Percentiles rank a stretch among this genome's conserved stretches.
phyloP scores from a whole-genome alignment of 805 yeast genomes.

The Kluyveromyces dobzhanskii region DNA sequence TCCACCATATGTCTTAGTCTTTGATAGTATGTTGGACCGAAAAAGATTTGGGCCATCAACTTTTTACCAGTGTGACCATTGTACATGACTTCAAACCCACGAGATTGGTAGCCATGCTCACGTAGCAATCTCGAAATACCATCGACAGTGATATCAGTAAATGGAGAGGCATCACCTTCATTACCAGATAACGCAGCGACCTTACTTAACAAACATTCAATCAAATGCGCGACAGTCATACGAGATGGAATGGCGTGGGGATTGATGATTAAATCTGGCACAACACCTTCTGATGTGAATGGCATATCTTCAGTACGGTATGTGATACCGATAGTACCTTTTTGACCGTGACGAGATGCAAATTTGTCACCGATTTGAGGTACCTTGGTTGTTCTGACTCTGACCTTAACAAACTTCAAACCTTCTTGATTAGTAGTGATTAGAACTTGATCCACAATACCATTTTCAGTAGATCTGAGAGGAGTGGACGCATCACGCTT shows the following conservation, averaged over 20 bases:
- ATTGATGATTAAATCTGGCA: constrained; percentile 94
- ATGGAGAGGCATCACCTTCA: constrained; percentile 99
- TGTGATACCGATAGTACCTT: constrained; percentile 99
- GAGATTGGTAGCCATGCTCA: constrained; percentile 93
- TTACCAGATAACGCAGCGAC: constrained; percentile 91
- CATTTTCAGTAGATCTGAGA: constrained; percentile 90
- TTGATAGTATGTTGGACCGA: constrained; percentile 99
- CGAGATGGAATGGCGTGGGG: constrained; percentile 99
- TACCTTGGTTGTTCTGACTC: constrained; percentile 97
- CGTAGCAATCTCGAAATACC: constrained; percentile 87
- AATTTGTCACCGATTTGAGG: constrained; percentile 99
- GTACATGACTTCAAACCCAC: constrained; percentile 98
- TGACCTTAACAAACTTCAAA: constrained; percentile 90
- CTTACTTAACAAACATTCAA: constrained; percentile 93
- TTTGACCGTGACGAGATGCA: constrained; percentile 99
- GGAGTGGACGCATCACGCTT: constrained; percentile 99
- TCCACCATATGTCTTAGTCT: constrained; percentile 99
- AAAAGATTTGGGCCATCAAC: constrained; percentile 95
- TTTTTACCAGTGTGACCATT: constrained; percentile 98
- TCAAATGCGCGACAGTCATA: constrained; percentile 99
- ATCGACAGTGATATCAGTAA: constrained; percentile 96
- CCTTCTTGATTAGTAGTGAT: constrained; percentile 98
- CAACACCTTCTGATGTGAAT: constrained; percentile 88
- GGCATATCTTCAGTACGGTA: constrained; percentile 99
- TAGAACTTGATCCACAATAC: constrained; percentile 96